Percentiles rank a stretch among this genome's conserved stretches.
phyloP scores from a whole-genome alignment of 495 filamentous ascomycete species.

The Trichoderma erinaceum region DNA sequence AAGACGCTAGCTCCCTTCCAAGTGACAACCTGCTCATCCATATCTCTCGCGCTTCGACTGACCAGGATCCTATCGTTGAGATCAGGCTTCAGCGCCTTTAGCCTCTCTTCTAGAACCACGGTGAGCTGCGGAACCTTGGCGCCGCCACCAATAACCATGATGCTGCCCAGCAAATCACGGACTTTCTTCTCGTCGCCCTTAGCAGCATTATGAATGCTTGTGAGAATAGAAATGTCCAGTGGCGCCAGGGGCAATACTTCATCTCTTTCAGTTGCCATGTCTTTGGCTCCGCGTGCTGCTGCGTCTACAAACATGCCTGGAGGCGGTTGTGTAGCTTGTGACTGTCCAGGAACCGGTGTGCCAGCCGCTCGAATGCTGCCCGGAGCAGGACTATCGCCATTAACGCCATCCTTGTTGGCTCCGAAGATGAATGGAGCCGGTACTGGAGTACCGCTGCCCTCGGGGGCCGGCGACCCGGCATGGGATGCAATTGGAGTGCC shows the following conservation, averaged over 20 bases:
- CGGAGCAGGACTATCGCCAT: conserved; percentile 23
- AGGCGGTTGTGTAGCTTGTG: conserved; percentile 22
- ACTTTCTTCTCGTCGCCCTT: conserved; percentile 87
- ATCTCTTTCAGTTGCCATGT: conserved; percentile 63
- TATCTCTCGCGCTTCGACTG: conserved; percentile 77
- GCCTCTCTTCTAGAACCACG: conserved; percentile 69
- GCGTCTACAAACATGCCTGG: conserved; percentile 32
- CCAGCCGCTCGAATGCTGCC: conserved; percentile 36
- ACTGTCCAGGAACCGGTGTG: conserved; percentile 38
- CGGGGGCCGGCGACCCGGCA: conserved; percentile 79
- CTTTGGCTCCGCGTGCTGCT: conserved; percentile 41
- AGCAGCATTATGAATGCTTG: conserved; percentile 77
- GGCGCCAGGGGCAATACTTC: conserved; percentile 72
- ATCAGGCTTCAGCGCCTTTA: conserved; percentile 62
- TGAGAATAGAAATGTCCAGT: conserved; percentile 83
- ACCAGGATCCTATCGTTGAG: conserved; percentile 81
- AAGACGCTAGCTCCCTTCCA: conserved; percentile 99
- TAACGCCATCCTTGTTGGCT: conserved; percentile 39
- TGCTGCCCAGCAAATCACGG: conserved; percentile 82
- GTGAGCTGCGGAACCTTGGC: conserved; percentile 72
- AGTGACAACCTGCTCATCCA: conserved; percentile 89
- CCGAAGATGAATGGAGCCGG: conserved; percentile 50
- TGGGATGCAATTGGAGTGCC: conserved; percentile 76
- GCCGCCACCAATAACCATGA: conserved; percentile 94
- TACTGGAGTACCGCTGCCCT: conserved; percentile 62